These are phyloP conservation scores for Solanum pimpinellifolium DNA, from an alignment of 257 asterid species.

Conservation along the genomic window DNA sequence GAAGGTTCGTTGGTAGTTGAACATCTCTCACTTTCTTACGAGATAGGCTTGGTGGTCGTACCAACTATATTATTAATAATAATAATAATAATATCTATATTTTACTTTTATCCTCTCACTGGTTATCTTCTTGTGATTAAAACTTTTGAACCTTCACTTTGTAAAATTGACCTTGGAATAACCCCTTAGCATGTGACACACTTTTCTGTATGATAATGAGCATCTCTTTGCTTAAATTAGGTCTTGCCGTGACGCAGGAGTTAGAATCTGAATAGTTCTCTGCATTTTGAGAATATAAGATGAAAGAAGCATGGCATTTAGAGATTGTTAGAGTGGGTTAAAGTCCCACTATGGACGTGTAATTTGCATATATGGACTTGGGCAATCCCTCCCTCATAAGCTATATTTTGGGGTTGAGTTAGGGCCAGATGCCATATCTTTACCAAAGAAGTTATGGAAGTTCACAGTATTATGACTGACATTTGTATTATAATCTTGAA, in stretches of 20 bases:
- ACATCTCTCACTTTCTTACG: neutral
- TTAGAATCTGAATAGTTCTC: neutral
- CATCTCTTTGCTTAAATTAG: neutral
- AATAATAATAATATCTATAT: too few species aligned
- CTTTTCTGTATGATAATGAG: neutral
- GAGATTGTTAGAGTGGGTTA: neutral
- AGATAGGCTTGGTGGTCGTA: neutral
- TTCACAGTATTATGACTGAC: slow-evolving; percentile 6
- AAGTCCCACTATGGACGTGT: neutral
- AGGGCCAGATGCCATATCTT: neutral
- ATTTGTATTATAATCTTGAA: slow-evolving; percentile 10
- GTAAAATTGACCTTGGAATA: neutral
- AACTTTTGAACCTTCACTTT: neutral
- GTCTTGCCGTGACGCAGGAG: neutral
- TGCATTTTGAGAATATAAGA: neutral
- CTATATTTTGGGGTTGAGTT: neutral
- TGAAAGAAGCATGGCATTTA: neutral
- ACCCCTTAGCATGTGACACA: neutral
- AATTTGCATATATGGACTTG: neutral
- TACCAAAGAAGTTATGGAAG: neutral
- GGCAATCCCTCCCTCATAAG: neutral
- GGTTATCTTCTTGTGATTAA: neutral
- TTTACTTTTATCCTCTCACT: neutral
- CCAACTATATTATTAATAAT: neutral
- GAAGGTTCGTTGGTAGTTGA: neutral